Conservation (phyloP, 164 flowering plant genomes). For the Liriodendron chinense region DNA sequence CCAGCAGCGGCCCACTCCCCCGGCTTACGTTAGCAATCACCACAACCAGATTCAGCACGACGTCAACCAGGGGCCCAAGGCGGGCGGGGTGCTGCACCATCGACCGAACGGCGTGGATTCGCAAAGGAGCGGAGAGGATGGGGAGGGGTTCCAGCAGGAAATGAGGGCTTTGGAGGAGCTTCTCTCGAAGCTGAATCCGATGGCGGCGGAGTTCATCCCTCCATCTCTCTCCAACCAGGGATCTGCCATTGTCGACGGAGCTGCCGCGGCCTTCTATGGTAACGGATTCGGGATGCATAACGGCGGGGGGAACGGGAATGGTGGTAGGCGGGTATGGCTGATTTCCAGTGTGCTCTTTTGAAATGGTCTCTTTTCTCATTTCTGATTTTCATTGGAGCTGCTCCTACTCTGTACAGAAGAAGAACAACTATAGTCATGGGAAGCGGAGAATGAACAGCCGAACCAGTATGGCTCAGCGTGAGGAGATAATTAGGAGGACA, state of each 20-base stretch:
- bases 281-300: conserved; percentile 24
- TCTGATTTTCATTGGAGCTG: neutral
- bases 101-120: conserved; percentile 22
- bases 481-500: conserved; percentile 78
- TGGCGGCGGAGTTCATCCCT: conserved; percentile 91
- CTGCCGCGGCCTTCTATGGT: conserved; percentile 9
- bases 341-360: neutral
- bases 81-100: conserved; percentile 14
- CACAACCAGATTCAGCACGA: conserved; percentile 5
- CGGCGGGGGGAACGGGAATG: conserved; percentile 27
- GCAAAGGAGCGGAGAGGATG: conserved; percentile 28
- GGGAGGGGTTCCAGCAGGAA: conserved; percentile 50
- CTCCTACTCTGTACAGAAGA: conserved; percentile 40
- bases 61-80: conserved; percentile 1
- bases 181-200: conserved; percentile 81
- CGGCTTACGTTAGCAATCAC: conserved; percentile 1
- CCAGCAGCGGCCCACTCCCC: conserved; percentile 13
- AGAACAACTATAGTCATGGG: conserved; percentile 48
- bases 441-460: conserved; percentile 66
- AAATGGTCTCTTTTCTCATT: neutral
- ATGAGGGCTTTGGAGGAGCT: conserved; percentile 83
- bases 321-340: conserved; percentile 43
- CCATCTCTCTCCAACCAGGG: conserved; percentile 43
- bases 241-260: conserved; percentile 16
- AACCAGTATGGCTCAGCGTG: conserved; percentile 83